These are phyloP conservation scores for Bretschneidera sinensis DNA, from an alignment of 345 rosid species.

Conservation along the genomic window DNA sequence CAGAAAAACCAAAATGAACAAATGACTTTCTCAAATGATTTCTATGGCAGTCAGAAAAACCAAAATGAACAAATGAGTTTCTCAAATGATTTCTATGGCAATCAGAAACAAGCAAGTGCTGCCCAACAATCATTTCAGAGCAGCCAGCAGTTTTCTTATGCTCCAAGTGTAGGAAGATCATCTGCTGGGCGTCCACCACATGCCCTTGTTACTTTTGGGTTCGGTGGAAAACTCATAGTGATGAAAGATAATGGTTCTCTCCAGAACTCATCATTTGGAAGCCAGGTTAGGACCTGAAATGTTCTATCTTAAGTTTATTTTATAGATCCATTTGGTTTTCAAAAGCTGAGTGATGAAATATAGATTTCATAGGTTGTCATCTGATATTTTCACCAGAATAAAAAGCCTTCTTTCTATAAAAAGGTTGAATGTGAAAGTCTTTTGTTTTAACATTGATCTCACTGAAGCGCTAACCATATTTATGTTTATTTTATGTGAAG, in stretches of 20 bases:
- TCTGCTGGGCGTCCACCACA: slow-evolving; percentile 96
- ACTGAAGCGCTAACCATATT: background rate
- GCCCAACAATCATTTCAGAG: slow-evolving; percentile 49
- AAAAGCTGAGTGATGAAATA: background rate
- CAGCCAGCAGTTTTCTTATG: slow-evolving; percentile 54
- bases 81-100: slow-evolving; percentile 45
- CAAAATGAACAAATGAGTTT: slow-evolving; percentile 45
- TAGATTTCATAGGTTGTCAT: background rate
- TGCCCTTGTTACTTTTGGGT: slow-evolving; percentile 86
- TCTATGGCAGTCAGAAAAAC: slow-evolving; percentile 44
- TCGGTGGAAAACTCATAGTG: slow-evolving; percentile 88
- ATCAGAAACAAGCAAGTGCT: slow-evolving; percentile 38
- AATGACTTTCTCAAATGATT: slow-evolving; percentile 43
- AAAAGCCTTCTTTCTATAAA: background rate
- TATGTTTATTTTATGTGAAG: slow-evolving; percentile 38
- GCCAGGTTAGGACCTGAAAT: slow-evolving; percentile 57
- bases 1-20: no score
- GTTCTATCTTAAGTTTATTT: no score
- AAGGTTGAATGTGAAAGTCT: background rate
- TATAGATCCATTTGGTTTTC: slow-evolving; percentile 1
- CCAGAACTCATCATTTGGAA: slow-evolving; percentile 49
- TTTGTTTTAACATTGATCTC: background rate
- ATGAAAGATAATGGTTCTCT: slow-evolving; percentile 55
- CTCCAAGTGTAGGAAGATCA: slow-evolving; percentile 55
- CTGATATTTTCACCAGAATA: background rate